Conservation (phyloP, 140 eudicot species). For the Erigeron philadelphicus region DNA sequence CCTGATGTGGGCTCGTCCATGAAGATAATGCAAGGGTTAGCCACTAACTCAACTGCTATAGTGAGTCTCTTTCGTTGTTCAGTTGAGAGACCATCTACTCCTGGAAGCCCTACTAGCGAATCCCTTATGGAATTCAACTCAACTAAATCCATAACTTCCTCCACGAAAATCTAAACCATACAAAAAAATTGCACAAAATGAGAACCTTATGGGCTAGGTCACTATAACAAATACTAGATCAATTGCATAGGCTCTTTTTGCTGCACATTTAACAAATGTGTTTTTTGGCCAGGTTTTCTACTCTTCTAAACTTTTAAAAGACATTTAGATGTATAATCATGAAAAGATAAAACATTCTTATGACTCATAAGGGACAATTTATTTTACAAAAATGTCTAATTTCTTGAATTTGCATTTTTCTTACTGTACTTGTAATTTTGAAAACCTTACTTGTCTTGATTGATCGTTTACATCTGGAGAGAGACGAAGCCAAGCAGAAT, state of each 20-base stretch:
- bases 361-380: background rate
- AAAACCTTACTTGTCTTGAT: slow-evolving; percentile 37
- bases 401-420: background rate
- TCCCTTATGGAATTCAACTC: slow-evolving; percentile 44
- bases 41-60: slow-evolving; percentile 67
- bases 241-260: background rate
- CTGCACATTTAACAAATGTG: background rate
- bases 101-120: slow-evolving; percentile 61
- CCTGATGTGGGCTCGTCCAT: slow-evolving; percentile 84
- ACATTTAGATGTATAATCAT: background rate
- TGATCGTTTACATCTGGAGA: slow-evolving; percentile 42
- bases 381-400: background rate
- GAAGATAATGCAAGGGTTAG: slow-evolving; percentile 66
- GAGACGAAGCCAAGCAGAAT: slow-evolving; percentile 71
- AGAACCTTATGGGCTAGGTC: background rate
- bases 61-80: slow-evolving; percentile 72
- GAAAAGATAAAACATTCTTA: background rate
- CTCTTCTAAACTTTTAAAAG: background rate
- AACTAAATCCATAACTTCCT: slow-evolving; percentile 61
- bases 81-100: slow-evolving; percentile 61
- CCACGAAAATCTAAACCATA: slow-evolving; percentile 48
- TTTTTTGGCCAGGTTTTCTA: background rate
- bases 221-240: background rate
- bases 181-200: background rate
- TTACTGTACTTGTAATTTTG: background rate